Percentiles rank a stretch among this genome's conserved stretches.
Conservation (phyloP, 768 basidiomycete genomes). For the Crepidotus variabilis region DNA sequence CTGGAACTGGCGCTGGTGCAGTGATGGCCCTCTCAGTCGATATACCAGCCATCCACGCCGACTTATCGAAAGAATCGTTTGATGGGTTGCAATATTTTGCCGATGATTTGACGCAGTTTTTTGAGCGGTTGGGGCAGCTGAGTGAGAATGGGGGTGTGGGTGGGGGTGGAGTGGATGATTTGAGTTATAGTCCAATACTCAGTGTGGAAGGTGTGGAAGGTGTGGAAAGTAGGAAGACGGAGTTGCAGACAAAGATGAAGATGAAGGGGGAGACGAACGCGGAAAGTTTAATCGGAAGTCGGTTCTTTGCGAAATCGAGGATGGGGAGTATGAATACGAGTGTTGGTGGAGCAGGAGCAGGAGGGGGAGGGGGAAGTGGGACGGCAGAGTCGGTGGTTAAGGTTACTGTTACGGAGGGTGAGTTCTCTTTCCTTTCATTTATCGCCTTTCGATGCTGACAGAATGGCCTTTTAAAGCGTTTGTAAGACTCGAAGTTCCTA, state of each 20-base stretch:
- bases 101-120: constrained; percentile 78
- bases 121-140: constrained; percentile 40
- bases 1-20: too few species aligned
- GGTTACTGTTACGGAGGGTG: constrained; percentile 31
- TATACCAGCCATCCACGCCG: constrained; percentile 62
- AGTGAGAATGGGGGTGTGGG: constrained; percentile 11
- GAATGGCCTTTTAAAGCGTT: constrained; percentile 20
- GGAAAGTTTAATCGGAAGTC: constrained; percentile 73
- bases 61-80: constrained; percentile 59
- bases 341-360: constrained; percentile 1
- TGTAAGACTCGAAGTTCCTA: constrained; percentile 48
- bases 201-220: too few species aligned
- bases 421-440: constrained; percentile 13
- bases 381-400: constrained; percentile 47
- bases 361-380: constrained; percentile 9
- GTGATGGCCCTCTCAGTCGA: constrained; percentile 29
- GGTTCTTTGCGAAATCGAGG: constrained; percentile 63
- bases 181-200: too few species aligned
- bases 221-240: too few species aligned
- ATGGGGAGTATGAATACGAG: constrained; percentile 31
- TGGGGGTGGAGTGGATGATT: constrained; percentile 23
- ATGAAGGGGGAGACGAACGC: too few species aligned
- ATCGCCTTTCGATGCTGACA: not conserved
- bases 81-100: constrained; percentile 86
- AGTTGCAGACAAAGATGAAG: too few species aligned